A percentile compares a stretch with the other conserved stretches of the same genome.
phyloP scores from a whole-genome alignment of 352 stramenopile genomes.

The Phytophthora pistaciae region DNA sequence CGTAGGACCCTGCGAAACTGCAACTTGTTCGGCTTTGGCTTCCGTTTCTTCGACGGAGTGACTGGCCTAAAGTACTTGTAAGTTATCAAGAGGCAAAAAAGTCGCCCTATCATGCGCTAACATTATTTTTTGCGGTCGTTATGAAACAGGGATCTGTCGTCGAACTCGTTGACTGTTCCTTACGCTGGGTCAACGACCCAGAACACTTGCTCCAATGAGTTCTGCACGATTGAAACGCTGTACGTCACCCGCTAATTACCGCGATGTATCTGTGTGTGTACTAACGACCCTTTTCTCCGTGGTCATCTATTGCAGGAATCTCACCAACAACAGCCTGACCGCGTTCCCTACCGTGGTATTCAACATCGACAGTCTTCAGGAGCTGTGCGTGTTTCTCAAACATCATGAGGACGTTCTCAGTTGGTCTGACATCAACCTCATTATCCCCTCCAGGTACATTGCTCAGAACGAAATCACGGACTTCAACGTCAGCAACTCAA shows the following conservation, averaged over 20 bases:
- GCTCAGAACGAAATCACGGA: constrained; percentile 43
- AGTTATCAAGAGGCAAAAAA: constrained; percentile 1
- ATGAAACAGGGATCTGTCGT: constrained; percentile 46
- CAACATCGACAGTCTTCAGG: constrained; percentile 38
- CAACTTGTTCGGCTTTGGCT: constrained; percentile 46
- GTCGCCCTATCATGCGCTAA: neutral
- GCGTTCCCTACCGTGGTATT: constrained; percentile 41
- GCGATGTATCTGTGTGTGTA: neutral
- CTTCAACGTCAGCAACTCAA: constrained; percentile 43
- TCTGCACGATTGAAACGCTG: constrained; percentile 39
- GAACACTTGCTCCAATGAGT: constrained; percentile 29
- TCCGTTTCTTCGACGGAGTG: constrained; percentile 45
- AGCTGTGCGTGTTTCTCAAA: constrained; percentile 29
- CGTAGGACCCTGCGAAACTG: constrained; percentile 51
- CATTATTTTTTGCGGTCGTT: neutral
- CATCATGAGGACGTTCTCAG: no score
- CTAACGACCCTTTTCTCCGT: neutral
- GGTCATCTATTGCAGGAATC: constrained; percentile 22
- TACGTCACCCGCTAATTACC: no score
- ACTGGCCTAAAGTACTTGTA: constrained; percentile 44
- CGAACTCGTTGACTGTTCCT: constrained; percentile 44
- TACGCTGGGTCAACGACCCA: constrained; percentile 38
- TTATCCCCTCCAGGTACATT: constrained; percentile 35
- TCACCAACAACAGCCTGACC: constrained; percentile 44
- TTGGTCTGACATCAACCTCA: neutral